Evolutionary conservation across 345 rosid species (phyloP).

Genomic region (Populus ilicifolia): DNA sequence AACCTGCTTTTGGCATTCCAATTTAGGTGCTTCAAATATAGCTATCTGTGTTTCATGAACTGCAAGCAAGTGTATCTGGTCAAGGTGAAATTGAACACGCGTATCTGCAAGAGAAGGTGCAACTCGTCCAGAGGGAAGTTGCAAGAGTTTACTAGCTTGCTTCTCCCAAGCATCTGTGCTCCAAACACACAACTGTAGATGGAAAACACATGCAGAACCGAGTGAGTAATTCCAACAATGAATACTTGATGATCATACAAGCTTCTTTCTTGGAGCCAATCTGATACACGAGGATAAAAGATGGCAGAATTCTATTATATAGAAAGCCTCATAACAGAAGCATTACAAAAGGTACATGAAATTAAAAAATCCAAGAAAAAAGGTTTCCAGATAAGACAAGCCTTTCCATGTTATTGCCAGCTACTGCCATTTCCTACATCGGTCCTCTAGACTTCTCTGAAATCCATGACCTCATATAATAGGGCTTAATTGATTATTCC

Average conservation of each 20-base stretch:
- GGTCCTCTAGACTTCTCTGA: background rate
- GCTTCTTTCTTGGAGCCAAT: background rate
- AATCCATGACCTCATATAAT: background rate
- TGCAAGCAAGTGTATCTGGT: conserved; percentile 60
- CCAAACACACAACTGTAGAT: conserved; percentile 71
- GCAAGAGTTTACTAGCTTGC: conserved; percentile 53
- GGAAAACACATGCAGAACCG: background rate
- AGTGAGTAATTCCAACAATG: background rate
- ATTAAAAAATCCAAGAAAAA: too few relatives aligned
- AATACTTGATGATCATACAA: background rate
- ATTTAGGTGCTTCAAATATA: conserved; percentile 61
- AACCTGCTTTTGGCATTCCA: conserved; percentile 69
- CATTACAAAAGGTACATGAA: background rate
- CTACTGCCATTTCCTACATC: too few relatives aligned
- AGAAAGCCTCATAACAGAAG: background rate
- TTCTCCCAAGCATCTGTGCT: conserved; percentile 74
- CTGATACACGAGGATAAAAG: background rate
- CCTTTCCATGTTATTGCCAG: background rate
- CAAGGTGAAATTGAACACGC: conserved; percentile 70
- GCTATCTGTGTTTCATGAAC: conserved; percentile 85
- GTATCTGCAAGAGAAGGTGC: conserved; percentile 62
- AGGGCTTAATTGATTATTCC: background rate
- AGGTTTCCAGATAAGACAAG: background rate
- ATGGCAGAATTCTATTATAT: background rate
- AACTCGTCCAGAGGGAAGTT: conserved; percentile 42